Evolutionary conservation across 306 rosid genomes (phyloP).

Genomic region (Cicer arietinum): DNA sequence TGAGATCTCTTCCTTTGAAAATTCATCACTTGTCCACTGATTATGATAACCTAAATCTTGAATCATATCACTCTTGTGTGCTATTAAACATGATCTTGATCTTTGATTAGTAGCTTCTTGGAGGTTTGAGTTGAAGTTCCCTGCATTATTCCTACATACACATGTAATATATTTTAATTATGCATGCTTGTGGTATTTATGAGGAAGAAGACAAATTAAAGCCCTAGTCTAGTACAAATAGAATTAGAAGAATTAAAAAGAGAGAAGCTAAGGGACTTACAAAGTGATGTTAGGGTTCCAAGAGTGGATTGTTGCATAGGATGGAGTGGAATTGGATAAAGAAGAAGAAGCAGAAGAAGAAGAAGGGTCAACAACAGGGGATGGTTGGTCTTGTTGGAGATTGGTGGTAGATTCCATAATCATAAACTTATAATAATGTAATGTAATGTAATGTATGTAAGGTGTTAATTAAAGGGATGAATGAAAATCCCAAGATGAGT

Average conservation of each 20-base stretch:
- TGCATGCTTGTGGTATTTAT: no score
- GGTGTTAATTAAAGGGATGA: conserved; percentile 11
- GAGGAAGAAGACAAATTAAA: conserved; percentile 2
- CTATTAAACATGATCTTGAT: conserved; percentile 35
- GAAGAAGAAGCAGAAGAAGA: conserved; percentile 59
- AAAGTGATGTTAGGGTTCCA: conserved; percentile 60
- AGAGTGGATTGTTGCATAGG: conserved; percentile 53
- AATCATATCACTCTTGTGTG: conserved; percentile 44
- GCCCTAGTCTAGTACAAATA: conserved; percentile 3
- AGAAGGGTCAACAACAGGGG: conserved; percentile 35
- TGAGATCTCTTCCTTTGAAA: conserved; percentile 54
- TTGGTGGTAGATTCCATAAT: conserved; percentile 73
- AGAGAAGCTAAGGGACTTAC: conserved; percentile 52
- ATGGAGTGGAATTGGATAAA: conserved; percentile 46
- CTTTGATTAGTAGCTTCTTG: conserved; percentile 43
- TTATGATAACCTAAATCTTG: conserved; percentile 59
- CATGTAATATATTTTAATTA: not conserved
- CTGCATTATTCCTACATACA: conserved; percentile 45
- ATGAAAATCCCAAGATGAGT: conserved; percentile 78
- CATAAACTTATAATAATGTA: conserved; percentile 31
- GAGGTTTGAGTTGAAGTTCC: conserved; percentile 27
- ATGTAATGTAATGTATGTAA: not conserved
- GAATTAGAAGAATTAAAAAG: not conserved
- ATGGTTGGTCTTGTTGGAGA: conserved; percentile 64
- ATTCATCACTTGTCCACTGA: conserved; percentile 42